Base-by-base conservation (phyloP, 2,329 filamentous ascomycete species). In the Pyrenochaeta sp. region DNA sequence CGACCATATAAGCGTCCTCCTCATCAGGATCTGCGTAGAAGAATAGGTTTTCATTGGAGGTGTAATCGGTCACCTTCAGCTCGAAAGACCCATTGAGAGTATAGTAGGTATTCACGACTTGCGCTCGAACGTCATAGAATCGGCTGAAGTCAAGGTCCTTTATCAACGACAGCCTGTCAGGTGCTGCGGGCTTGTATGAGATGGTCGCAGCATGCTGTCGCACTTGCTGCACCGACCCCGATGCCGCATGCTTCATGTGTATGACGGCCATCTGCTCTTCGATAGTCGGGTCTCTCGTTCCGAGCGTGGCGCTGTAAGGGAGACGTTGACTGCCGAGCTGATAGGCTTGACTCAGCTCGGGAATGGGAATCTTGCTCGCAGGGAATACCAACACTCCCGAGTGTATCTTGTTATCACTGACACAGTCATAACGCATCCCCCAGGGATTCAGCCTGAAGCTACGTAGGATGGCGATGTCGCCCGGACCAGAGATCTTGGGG, bases 71-170 rank as follows among this genome's bases (percentile, higher is more conserved):
- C 4, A 71, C 58, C 45, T 71, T 71, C 42, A 71, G 39, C 9
- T 71, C 68, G 8, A 71, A 58, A 9, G 80, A 77, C 45, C 75
- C 81, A 39, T 77, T 74, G 8, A 67, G 73, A 13, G 44, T 47
- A 10, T 54, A 66, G 64, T 81, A 86, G 0, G 83, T 79, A 64
- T 84, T 88, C 46, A 93, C 84, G 2, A 96, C 86, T 70, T 93
- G 85, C 1, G 86, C 92, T 19, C 91, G 80, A 1, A 96, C 72
- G 71, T 97, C 87, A 67, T 84, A 87, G 70, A 89, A 96, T 0
- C 68, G 80, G 13, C 76, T 74, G 0, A 83, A 78, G 2, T 78
- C 68, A 1, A 92, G 77, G 65, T 93, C 86, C 62, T 89, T 82
- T 52, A 97, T 83, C 19, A 89, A 79, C 36, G 80, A 81, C 67